phyloP scores from a whole-genome alignment of 202 grass and related monocot species.

The Musa balbisiana region DNA sequence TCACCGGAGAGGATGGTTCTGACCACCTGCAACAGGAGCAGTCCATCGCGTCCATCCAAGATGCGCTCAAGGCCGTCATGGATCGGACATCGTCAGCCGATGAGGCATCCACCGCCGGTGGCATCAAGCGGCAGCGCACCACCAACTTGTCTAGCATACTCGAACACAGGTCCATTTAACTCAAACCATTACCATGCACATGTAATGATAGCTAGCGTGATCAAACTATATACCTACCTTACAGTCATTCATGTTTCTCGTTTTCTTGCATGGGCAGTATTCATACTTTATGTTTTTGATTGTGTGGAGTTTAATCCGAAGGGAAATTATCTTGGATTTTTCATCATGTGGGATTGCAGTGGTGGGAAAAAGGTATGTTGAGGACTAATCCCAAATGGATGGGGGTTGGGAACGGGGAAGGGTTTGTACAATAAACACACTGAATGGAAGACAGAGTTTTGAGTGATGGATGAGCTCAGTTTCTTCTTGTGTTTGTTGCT shows the following conservation, averaged over 20 bases:
- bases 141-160: constrained; percentile 16
- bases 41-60: constrained; percentile 74
- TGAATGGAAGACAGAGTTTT: neutral
- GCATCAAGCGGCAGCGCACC: constrained; percentile 89
- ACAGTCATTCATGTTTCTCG: neutral
- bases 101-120: constrained; percentile 40
- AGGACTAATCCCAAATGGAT: neutral
- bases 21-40: constrained; percentile 43
- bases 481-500: neutral
- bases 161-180: constrained; percentile 18
- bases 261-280: too few species aligned
- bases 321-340: too few species aligned
- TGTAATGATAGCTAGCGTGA: neutral
- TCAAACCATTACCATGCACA: neutral
- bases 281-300: too few species aligned
- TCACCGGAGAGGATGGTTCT: constrained; percentile 30
- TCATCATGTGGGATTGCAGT: neutral
- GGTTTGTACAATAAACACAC: neutral
- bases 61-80: constrained; percentile 71
- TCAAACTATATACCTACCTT: neutral
- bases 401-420: neutral
- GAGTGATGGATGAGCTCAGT: neutral
- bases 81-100: constrained; percentile 42
- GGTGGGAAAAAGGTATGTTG: neutral
- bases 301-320: too few species aligned